phyloP scores from a whole-genome alignment of 257 asterid species.

The Solanum okadae region DNA sequence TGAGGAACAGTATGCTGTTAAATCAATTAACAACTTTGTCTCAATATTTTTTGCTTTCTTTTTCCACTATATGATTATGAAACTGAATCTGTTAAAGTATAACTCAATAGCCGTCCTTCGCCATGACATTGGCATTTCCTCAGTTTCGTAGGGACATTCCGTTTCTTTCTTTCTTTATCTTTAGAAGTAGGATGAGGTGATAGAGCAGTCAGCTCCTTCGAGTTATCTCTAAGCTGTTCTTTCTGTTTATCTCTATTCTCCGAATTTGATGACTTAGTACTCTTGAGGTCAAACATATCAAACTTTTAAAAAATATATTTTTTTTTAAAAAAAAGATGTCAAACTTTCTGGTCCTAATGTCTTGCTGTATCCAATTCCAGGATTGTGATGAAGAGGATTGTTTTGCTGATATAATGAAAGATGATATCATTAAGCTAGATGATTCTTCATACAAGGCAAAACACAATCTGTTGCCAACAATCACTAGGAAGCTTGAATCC shows the following conservation, averaged over 20 bases:
- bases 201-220: background rate
- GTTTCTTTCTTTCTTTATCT: background rate
- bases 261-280: background rate
- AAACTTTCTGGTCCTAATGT: background rate
- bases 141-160: background rate
- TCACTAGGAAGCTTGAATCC: background rate
- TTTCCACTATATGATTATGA: background rate
- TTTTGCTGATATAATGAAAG: slow-evolving; percentile 76
- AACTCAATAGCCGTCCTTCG: background rate
- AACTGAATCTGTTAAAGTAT: background rate
- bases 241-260: background rate
- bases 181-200: background rate
- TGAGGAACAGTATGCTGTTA: background rate
- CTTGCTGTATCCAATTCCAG: slow-evolving; percentile 19
- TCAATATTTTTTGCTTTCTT: background rate
- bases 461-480: background rate
- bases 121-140: background rate
- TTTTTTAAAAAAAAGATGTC: background rate
- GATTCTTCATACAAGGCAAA: slow-evolving; percentile 23
- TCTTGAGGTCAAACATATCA: background rate
- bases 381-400: slow-evolving; percentile 57
- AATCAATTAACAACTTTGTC: background rate
- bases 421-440: slow-evolving; percentile 66
- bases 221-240: background rate
- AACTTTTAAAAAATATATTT: no score